Percentiles rank a stretch among this genome's conserved stretches.
Conservation (phyloP, 805 yeast genomes). For the Metschnikowia lochheadii region DNA sequence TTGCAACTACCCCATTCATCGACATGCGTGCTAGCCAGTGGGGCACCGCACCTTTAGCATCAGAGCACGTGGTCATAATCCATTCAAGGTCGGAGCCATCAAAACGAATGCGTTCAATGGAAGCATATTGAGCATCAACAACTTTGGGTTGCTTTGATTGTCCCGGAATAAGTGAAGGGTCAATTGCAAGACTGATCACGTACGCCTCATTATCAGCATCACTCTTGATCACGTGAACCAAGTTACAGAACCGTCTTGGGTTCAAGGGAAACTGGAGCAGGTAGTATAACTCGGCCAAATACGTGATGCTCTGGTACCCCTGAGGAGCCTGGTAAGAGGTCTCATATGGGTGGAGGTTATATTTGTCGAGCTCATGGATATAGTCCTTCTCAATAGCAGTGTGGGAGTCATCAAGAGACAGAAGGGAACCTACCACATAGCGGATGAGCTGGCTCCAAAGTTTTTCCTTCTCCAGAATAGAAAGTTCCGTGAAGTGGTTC, state of each 20-base stretch:
- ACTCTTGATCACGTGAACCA: slow-evolving; percentile 26
- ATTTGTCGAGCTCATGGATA: slow-evolving; percentile 30
- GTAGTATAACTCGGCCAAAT: slow-evolving; percentile 31
- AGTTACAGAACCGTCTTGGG: slow-evolving; percentile 33
- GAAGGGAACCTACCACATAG: slow-evolving; percentile 14
- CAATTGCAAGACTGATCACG: slow-evolving; percentile 32
- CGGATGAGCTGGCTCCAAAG: slow-evolving; percentile 11
- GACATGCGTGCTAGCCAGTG: slow-evolving; percentile 29
- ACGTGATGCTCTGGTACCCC: slow-evolving; percentile 20
- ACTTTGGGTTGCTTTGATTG: slow-evolving; percentile 11
- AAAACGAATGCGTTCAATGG: slow-evolving; percentile 30
- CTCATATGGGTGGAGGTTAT: slow-evolving; percentile 19
- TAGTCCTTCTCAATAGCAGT: slow-evolving; percentile 35
- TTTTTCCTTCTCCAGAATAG: slow-evolving; percentile 6
- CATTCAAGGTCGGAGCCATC: slow-evolving; percentile 25
- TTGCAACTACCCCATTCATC: slow-evolving; percentile 32
- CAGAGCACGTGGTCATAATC: slow-evolving; percentile 39
- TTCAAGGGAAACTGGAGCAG: slow-evolving; percentile 35
- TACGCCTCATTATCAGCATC: slow-evolving; percentile 20
- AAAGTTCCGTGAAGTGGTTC: slow-evolving; percentile 13
- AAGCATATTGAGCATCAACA: slow-evolving; percentile 32
- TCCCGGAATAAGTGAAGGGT: slow-evolving; percentile 22
- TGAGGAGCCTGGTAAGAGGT: slow-evolving; percentile 7
- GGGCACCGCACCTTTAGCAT: slow-evolving; percentile 39
- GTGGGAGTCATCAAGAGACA: slow-evolving; percentile 23